Base-by-base conservation (phyloP, 306 rosid genomes). In the Potentilla sterilis region DNA sequence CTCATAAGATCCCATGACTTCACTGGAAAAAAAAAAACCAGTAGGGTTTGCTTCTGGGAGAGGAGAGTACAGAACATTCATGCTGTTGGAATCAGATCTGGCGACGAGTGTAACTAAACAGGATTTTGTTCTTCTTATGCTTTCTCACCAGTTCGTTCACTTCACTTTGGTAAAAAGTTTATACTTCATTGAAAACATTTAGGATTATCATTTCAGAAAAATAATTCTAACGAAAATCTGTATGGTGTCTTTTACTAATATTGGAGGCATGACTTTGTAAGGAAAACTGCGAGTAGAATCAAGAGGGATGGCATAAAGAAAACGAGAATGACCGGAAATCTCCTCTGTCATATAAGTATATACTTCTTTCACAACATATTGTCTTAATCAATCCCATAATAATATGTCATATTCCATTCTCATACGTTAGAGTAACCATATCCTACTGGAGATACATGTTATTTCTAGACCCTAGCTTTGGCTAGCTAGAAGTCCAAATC, bases 1-100 rank as follows among this genome's bases (percentile, higher is more conserved):
- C 75, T 48, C 75, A 41, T 40, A 67, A 21, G 42, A 57, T 79
- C 28, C 19, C 44, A 75, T 82, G 78, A 61, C 47, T 58, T 66
- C 69, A 58, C 38, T 15, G 48, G 34, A 55, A 7, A 42, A 7
- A 42, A 7, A n/a, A n/a, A 6, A 19, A 19, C 13, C 5, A 32
- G 6, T 24, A 32, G 11, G 54, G 54, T 58, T 64, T 52, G 37
- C 34, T 64, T 58, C 24, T 24, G 28, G 66, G 57, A 22, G 40
- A 64, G 49, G 73, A 57, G 66, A 28, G 70, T 51, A 71, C n/a
- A 2, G n/a, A 43, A 55, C n/a, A 28, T 32, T 15, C 22, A 54
- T 75, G 74, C 37, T 54, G 8, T 11, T 28, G 59, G 80, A 10
- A 22, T 75, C 40, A 54, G 10, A 42, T 35, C 9, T 41, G n/a